Percentiles rank a stretch among this genome's conserved stretches.
phyloP scores from a whole-genome alignment of 805 yeast genomes.

The Myxozyma geophila region DNA sequence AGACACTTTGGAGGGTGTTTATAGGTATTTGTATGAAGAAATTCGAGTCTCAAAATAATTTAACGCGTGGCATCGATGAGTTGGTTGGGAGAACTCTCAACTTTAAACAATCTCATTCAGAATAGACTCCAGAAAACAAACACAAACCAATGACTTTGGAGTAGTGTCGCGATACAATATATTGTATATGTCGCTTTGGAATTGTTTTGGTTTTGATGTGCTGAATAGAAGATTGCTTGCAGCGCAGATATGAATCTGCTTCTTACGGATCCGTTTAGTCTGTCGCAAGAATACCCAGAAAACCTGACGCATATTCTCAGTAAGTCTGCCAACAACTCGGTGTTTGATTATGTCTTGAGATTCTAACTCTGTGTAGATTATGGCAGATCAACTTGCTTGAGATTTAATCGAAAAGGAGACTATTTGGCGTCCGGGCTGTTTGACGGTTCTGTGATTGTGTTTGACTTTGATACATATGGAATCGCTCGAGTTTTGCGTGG shows the following conservation, averaged over 20 bases:
- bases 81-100: too few species aligned
- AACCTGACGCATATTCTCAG: slow-evolving; percentile 68
- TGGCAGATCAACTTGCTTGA: slow-evolving; percentile 64
- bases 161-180: not conserved
- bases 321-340: slow-evolving; percentile 28
- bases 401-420: slow-evolving; percentile 76
- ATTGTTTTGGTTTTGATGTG: not conserved
- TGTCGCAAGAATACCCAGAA: slow-evolving; percentile 91
- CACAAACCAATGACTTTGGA: too few species aligned
- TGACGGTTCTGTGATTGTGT: slow-evolving; percentile 73
- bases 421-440: slow-evolving; percentile 80
- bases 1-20: too few species aligned
- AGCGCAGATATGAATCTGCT: slow-evolving; percentile 66
- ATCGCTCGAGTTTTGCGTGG: slow-evolving; percentile 62
- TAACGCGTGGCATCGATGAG: not conserved
- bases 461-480: slow-evolving; percentile 70
- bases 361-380: slow-evolving; percentile 36
- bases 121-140: too few species aligned
- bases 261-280: slow-evolving; percentile 86
- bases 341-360: not conserved
- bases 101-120: too few species aligned
- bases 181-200: not conserved
- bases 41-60: not conserved
- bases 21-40: not conserved
- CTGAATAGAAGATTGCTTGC: not conserved